Percentiles rank a stretch among this genome's conserved stretches.
Conservation (phyloP, 352 stramenopile genomes). For the Phytophthora cajani region DNA sequence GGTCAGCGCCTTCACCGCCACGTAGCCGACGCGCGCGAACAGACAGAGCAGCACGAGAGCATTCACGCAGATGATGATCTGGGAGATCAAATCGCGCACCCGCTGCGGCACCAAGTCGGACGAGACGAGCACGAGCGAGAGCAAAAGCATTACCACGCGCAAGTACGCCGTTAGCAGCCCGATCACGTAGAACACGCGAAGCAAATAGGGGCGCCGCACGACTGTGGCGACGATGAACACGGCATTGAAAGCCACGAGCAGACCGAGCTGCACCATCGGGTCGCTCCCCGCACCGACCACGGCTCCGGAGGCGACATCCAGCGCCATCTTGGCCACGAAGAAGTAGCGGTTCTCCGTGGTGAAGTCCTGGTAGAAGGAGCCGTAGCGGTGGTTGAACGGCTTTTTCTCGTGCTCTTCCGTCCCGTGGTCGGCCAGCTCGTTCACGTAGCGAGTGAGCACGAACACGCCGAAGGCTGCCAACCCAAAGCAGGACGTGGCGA, state of each 20-base stretch:
- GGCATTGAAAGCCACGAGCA: conserved; percentile 51
- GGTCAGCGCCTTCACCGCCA: conserved; percentile 21
- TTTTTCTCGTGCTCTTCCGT: conserved; percentile 47
- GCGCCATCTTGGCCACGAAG: conserved; percentile 48
- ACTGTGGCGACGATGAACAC: conserved; percentile 48
- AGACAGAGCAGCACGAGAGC: conserved; percentile 50
- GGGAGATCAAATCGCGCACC: conserved; percentile 45
- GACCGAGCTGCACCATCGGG: conserved; percentile 45
- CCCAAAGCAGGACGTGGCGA: conserved; percentile 38
- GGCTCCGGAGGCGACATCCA: conserved; percentile 50
- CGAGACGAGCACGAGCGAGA: conserved; percentile 48
- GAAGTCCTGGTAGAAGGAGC: conserved; percentile 61
- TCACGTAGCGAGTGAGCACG: conserved; percentile 45
- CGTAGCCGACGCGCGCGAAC: conserved; percentile 49
- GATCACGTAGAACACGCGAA: conserved; percentile 51
- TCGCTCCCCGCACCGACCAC: conserved; percentile 45
- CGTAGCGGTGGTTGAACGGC: conserved; percentile 52
- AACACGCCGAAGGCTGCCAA: conserved; percentile 49
- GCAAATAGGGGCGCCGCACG: conserved; percentile 47
- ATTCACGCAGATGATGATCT: conserved; percentile 56
- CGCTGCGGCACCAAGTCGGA: conserved; percentile 46
- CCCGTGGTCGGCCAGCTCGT: conserved; percentile 49
- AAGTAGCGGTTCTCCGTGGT: conserved; percentile 57
- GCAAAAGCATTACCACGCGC: conserved; percentile 50
- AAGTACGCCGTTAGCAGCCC: conserved; percentile 47